Conservation (phyloP, 2,329 filamentous ascomycete species). For the Botrytis porri region DNA sequence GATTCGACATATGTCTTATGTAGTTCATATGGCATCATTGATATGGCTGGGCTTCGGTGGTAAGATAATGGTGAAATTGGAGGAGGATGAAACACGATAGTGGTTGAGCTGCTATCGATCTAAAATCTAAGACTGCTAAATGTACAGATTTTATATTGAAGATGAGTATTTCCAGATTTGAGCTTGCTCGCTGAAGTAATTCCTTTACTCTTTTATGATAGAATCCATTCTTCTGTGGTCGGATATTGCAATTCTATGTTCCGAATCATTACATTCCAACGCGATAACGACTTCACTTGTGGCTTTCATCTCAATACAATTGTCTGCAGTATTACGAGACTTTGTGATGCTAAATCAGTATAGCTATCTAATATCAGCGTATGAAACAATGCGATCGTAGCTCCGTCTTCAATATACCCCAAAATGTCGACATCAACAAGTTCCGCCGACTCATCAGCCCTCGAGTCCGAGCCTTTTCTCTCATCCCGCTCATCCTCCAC, state of each 20-base stretch:
- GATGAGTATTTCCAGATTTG: neutral
- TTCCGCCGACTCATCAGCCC: conserved; percentile 1
- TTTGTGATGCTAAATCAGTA: neutral
- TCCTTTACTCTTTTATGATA: neutral
- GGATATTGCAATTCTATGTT: neutral
- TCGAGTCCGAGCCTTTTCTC: conserved; percentile 22
- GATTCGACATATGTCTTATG: neutral
- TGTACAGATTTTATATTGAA: neutral
- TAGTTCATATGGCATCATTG: conserved; percentile 16
- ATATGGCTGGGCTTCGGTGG: conserved; percentile 6
- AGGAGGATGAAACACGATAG: neutral
- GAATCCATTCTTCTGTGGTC: neutral
- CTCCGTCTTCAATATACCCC: neutral
- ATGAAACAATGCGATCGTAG: neutral
- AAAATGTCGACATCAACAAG: neutral
- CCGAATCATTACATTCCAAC: neutral
- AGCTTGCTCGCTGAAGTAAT: neutral
- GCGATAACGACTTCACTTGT: neutral
- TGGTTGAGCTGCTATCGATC: neutral
- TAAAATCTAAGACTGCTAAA: neutral
- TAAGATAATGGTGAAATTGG: conserved; percentile 4
- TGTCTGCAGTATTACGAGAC: neutral
- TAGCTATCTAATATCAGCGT: neutral
- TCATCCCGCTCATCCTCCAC: conserved; percentile 23
- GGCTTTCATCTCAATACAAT: neutral